phyloP scores from a whole-genome alignment of 1,284 basidiomycete species.

The Hypsizygus ulmarius region DNA sequence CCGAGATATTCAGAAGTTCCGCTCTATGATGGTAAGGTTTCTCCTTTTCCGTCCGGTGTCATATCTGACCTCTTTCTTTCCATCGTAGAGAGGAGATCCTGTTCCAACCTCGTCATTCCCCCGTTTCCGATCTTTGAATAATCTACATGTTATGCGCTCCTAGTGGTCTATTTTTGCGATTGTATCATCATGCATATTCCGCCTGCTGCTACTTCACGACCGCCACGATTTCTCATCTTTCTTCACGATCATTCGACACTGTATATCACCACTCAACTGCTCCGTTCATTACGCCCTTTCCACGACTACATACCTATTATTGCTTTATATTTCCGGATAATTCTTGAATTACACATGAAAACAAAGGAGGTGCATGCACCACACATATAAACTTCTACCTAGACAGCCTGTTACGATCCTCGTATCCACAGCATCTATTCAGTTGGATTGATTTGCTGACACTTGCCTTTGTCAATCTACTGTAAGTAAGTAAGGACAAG shows the following conservation, averaged over 20 bases:
- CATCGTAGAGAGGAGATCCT: conserved; percentile 33
- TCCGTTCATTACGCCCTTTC: not conserved
- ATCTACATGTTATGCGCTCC: conserved; percentile 24
- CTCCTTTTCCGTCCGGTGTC: conserved; percentile 6
- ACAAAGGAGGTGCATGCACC: not conserved
- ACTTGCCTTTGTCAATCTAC: too few species aligned
- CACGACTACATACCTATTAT: not conserved
- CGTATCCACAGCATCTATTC: not conserved
- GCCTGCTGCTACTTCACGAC: not conserved
- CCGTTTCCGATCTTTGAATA: conserved; percentile 26
- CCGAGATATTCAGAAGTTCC: conserved; percentile 45
- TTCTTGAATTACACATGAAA: not conserved
- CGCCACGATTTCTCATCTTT: conserved; percentile 3
- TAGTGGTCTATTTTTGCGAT: conserved; percentile 6
- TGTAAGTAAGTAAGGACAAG: too few species aligned
- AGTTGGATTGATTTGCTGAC: too few species aligned
- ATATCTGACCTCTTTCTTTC: conserved; percentile 6
- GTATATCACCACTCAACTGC: not conserved
- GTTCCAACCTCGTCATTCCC: conserved; percentile 23
- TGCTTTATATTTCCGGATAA: conserved; percentile 2
- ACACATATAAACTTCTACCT: not conserved
- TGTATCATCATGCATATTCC: conserved; percentile 6
- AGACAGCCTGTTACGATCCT: not conserved
- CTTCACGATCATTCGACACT: conserved; percentile 8
- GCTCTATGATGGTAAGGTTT: conserved; percentile 43